Evolutionary conservation across 495 filamentous ascomycete species (phyloP), one percentile per base, ranked within the genome.

Genomic region (Penicillium pulvis): DNA sequence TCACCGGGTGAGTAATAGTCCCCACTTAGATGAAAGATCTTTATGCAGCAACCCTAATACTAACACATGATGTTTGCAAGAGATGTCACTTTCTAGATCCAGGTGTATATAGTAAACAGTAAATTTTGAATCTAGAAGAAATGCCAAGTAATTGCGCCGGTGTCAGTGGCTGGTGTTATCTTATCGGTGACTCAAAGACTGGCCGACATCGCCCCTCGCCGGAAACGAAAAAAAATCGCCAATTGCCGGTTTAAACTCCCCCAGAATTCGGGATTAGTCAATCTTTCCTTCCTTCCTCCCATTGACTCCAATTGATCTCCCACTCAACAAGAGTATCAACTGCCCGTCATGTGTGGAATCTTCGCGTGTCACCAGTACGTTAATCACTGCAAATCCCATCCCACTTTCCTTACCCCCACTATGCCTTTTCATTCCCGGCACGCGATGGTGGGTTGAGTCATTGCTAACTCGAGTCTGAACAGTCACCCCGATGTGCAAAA

Each of bases 401-500:
- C 23, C 41, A 41, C 24, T 44, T 43, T 31, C 60, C 12, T 55
- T 35, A 51, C 44, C 58, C 61, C 48, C 52, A 55, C 64, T 30
- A 57, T 60, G 41, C 33, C 45, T 50, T 39, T 44, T 56, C 39
- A 42, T 57, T 54, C 62, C 43, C 46, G 46, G 46, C 46, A 36
- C 57, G 45, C 19, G 30, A 39, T 44, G 47, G 61, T 52, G 51
- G 43, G 31, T 47, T 56, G 57, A 55, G 30, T 49, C 67, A 55
- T 42, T 59, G 61, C 69, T 73, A 64, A 78, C 59, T 56, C 31
- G 23, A 56, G 16, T 11, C 53, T 59, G 28, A 41, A 67, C 55
- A 92, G 93, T 77, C 93, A 97, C 74, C 94, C 94, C 47, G 89
- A 98, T 85, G 93, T 97, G 67, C 85, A 88, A 67, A 89, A 90